Conservation (phyloP, 441 rosid genomes). For the Erysimum cheiri region DNA sequence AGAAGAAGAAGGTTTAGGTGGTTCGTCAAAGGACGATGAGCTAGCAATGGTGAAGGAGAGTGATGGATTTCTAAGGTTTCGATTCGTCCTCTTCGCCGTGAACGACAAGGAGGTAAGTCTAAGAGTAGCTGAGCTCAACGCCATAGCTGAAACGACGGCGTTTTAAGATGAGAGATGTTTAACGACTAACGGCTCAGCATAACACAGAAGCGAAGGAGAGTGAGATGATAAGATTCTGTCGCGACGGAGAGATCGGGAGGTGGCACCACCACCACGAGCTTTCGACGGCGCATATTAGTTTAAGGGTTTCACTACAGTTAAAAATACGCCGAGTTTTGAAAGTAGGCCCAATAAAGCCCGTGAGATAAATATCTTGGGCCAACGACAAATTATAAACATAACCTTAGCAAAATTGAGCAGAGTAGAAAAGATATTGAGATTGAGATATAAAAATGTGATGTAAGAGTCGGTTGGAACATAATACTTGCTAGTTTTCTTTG, state of each 20-base stretch:
- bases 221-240: constrained; percentile 35
- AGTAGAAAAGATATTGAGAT: no score
- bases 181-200: constrained; percentile 37
- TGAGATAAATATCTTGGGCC: constrained; percentile 20
- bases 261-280: constrained; percentile 41
- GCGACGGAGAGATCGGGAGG: constrained; percentile 38
- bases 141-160: constrained; percentile 44
- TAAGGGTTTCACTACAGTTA: constrained; percentile 9
- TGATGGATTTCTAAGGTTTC: constrained; percentile 34
- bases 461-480: not conserved
- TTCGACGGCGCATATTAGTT: constrained; percentile 36
- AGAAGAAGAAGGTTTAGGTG: constrained; percentile 42
- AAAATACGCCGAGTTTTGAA: constrained; percentile 21
- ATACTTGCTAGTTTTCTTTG: not conserved
- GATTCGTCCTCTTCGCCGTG: constrained; percentile 44
- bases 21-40: constrained; percentile 42
- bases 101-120: constrained; percentile 43
- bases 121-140: constrained; percentile 48
- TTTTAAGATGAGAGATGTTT: constrained; percentile 15
- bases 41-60: constrained; percentile 35
- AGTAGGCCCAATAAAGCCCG: constrained; percentile 35
- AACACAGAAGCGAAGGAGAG: constrained; percentile 27
- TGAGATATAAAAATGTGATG: not conserved
- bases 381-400: not conserved
- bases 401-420: not conserved